Evolutionary conservation across 805 yeast genomes (phyloP).

Genomic region (Lipomyces sp.): DNA sequence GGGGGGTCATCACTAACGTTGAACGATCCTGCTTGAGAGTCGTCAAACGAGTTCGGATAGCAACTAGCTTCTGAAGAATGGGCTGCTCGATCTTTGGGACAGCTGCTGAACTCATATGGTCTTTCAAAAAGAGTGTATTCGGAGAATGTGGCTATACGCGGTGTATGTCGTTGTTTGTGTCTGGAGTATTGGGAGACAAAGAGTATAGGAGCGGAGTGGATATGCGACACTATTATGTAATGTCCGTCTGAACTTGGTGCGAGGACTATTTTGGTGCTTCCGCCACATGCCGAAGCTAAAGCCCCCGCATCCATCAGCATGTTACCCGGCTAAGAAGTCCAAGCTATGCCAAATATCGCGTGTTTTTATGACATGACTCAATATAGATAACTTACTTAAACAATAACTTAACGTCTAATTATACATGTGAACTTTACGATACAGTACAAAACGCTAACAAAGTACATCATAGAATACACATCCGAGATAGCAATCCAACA

Average conservation of each 20-base stretch:
- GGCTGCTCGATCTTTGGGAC: conserved; percentile 44
- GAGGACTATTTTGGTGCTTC: not conserved
- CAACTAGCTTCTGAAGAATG: conserved; percentile 42
- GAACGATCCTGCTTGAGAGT: conserved; percentile 46
- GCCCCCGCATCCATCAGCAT: too few relatives aligned
- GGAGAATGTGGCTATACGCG: not conserved
- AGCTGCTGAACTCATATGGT: conserved; percentile 18
- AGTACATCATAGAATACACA: not conserved
- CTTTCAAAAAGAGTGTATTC: not conserved
- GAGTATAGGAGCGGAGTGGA: not conserved
- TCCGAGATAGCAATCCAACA: not conserved
- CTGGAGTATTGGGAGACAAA: not conserved
- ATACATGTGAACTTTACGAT: not conserved
- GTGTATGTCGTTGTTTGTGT: not conserved
- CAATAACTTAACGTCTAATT: not conserved
- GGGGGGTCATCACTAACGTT: conserved; percentile 35
- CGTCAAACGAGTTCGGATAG: conserved; percentile 42
- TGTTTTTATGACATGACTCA: too few relatives aligned
- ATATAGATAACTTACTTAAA: not conserved
- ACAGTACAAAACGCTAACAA: conserved; percentile 6
- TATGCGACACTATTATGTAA: not conserved
- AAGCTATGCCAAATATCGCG: too few relatives aligned
- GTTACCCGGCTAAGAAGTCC: too few relatives aligned
- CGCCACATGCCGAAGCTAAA: not conserved
- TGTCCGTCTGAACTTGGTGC: not conserved